These are phyloP conservation scores for Penicillium silybi DNA, from an alignment of 495 filamentous ascomycete genomes.

Conservation along the genomic window DNA sequence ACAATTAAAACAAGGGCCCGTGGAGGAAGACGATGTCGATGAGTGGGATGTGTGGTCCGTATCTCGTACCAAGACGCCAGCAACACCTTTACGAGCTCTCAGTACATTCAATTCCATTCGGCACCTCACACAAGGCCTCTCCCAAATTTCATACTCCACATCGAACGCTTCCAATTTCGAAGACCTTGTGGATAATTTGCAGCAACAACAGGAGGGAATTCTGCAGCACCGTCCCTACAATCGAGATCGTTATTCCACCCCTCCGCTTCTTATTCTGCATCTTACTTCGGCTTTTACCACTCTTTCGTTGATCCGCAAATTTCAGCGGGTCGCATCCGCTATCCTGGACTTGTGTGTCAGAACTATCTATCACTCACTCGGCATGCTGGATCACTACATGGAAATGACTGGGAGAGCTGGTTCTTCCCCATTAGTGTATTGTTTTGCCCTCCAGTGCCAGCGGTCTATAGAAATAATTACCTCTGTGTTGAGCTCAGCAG, in stretches of 20 bases:
- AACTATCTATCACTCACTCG: constrained; percentile 7
- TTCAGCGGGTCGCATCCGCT: neutral
- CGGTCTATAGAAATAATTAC: neutral
- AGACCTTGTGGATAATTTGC: neutral
- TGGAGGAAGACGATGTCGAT: constrained; percentile 20
- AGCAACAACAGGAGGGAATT: neutral
- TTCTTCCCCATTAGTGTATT: constrained; percentile 13
- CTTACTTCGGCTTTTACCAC: constrained; percentile 17
- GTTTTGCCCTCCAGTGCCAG: constrained; percentile 20
- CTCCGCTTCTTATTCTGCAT: constrained; percentile 20
- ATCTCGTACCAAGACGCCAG: neutral
- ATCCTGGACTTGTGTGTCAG: constrained; percentile 1
- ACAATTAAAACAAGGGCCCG: neutral
- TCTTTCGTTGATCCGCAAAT: constrained; percentile 7
- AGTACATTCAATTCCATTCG: constrained; percentile 18
- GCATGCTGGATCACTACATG: constrained; percentile 16
- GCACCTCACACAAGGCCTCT: constrained; percentile 7
- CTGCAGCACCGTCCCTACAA: constrained; percentile 4
- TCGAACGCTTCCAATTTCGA: neutral
- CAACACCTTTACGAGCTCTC: constrained; percentile 12
- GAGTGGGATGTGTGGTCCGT: constrained; percentile 23
- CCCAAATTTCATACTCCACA: neutral
- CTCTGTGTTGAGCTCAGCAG: neutral
- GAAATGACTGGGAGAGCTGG: constrained; percentile 7
- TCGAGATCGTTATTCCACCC: neutral